These are phyloP conservation scores for Daldinia vernicosa DNA, from an alignment of 495 filamentous ascomycete species.

Conservation along the genomic window DNA sequence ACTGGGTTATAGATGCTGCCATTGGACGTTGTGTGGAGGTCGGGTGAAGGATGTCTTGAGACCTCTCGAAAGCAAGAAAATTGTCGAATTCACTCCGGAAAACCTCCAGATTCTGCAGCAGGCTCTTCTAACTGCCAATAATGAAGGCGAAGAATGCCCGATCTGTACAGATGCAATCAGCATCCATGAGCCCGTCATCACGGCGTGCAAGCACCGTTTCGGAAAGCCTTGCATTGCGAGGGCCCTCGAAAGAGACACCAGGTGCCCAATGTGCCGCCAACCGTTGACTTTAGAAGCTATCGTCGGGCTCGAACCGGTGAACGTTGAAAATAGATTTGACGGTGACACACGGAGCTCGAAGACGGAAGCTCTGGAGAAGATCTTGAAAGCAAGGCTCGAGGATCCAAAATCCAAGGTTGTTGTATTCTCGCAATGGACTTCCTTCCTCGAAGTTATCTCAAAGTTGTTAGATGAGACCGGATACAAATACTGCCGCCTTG, in stretches of 20 bases:
- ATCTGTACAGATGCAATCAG: slow-evolving; percentile 81
- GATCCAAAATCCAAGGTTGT: slow-evolving; percentile 80
- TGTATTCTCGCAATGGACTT: slow-evolving; percentile 94
- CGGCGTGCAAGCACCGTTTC: slow-evolving; percentile 86
- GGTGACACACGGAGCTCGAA: slow-evolving; percentile 78
- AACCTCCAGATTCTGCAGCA: slow-evolving; percentile 78
- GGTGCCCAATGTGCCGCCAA: slow-evolving; percentile 89
- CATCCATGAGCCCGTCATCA: slow-evolving; percentile 81
- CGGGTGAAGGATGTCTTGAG: slow-evolving; percentile 75
- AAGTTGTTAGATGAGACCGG: slow-evolving; percentile 69
- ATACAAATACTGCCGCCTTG: slow-evolving; percentile 77
- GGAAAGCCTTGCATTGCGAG: slow-evolving; percentile 77
- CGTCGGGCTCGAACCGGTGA: slow-evolving; percentile 69
- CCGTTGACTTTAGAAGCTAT: slow-evolving; percentile 69
- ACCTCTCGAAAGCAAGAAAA: slow-evolving; percentile 69
- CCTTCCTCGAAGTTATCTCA: slow-evolving; percentile 82
- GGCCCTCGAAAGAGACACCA: slow-evolving; percentile 80
- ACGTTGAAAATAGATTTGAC: slow-evolving; percentile 61
- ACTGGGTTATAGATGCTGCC: slow-evolving; percentile 66
- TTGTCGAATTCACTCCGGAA: slow-evolving; percentile 76
- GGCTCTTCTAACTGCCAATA: slow-evolving; percentile 79
- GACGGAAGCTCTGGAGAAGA: slow-evolving; percentile 81
- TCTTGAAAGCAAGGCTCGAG: slow-evolving; percentile 75
- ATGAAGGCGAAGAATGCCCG: slow-evolving; percentile 83
- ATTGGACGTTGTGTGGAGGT: slow-evolving; percentile 82